These are phyloP conservation scores for Meyerozyma athensensis DNA, from an alignment of 1,139 yeast genomes.

Conservation along the genomic window DNA sequence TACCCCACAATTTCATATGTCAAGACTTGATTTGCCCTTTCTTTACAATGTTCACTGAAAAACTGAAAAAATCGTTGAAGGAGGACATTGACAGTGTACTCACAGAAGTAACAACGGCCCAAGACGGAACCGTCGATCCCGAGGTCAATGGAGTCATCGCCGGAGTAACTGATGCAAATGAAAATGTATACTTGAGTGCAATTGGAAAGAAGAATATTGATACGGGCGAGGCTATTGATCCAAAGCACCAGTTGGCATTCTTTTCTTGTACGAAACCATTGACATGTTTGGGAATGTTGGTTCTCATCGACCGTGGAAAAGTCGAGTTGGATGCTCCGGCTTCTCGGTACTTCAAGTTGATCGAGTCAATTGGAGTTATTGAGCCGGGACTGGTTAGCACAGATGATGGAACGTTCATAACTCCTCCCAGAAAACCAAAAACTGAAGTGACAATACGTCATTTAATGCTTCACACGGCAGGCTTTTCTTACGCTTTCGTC, in stretches of 20 bases:
- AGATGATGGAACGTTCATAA: constrained; percentile 30
- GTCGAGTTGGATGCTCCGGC: constrained; percentile 41
- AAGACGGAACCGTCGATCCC: constrained; percentile 4
- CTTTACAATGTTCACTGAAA: not conserved
- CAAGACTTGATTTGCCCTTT: not conserved
- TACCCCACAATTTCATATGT: constrained; percentile 2
- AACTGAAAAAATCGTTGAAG: not conserved
- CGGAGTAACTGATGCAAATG: constrained; percentile 24
- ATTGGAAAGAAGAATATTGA: constrained; percentile 21
- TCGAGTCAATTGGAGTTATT: constrained; percentile 37
- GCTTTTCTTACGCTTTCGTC: constrained; percentile 45
- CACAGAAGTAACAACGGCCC: constrained; percentile 6
- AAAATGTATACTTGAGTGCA: constrained; percentile 22
- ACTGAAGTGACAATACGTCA: constrained; percentile 42
- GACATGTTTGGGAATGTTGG: constrained; percentile 43
- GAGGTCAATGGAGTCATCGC: constrained; percentile 22
- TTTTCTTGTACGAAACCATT: constrained; percentile 49
- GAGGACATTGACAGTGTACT: not conserved
- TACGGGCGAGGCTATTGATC: constrained; percentile 4
- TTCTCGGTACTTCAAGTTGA: constrained; percentile 34
- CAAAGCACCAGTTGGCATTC: constrained; percentile 29
- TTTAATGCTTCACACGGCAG: constrained; percentile 49
- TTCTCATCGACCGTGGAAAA: constrained; percentile 41
- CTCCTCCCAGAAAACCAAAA: constrained; percentile 28
- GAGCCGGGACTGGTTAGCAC: constrained; percentile 29